Base-by-base conservation (phyloP, 495 filamentous ascomycete species). In the Xylaria scruposa region DNA sequence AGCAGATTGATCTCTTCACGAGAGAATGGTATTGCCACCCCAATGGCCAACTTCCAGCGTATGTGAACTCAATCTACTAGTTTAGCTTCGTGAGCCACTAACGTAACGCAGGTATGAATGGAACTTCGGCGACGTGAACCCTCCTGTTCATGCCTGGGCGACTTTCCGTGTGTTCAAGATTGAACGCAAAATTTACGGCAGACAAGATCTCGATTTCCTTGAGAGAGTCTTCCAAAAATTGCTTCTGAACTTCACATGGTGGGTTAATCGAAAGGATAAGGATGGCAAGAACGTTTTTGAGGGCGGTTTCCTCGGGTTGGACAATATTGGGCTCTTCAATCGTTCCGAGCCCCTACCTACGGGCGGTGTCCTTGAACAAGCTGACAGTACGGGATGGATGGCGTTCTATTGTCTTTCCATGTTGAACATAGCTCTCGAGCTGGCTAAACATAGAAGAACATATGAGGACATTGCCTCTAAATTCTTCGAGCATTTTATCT, bases 21-120 rank as follows among this genome's bases (percentile, higher is more conserved):
- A 87, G 95, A 71, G 95, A 98, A 83, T 98, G 95, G 95, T 98
- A 98, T 85, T 97, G 97, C 92, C 95, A 98, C 84, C 95, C 95
- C 21, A 98, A 98, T 76, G 95, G 95, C 56, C 95, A 98, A 81
- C 84, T 98, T 60, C 91, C 93, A 33, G 84, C 82, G 78, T 83
- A 78, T 49, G 78, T 75, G 12, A 7, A 59, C n/a, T 24, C 40
- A 29, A 8, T 0, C 10, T 8, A 26, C 63, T 61, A 17, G 17
- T 0, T 44, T 46, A 15, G 47, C 54, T 54, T 70, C 62, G 71
- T 63, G 44, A 68, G 42, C 40, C 29, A 74, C 6, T 88, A 90
- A 75, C 42, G 53, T 12, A 4, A 9, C 26, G 47, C 26, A 85
- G 83, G 8, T 98, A 98, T 73, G 96, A 98, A 81, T 98, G 95